Evolutionary conservation across 108 stramenopile genomes (phyloP), one percentile per base, ranked within the genome.

Genomic region (Stephanodiscus triporus): DNA sequence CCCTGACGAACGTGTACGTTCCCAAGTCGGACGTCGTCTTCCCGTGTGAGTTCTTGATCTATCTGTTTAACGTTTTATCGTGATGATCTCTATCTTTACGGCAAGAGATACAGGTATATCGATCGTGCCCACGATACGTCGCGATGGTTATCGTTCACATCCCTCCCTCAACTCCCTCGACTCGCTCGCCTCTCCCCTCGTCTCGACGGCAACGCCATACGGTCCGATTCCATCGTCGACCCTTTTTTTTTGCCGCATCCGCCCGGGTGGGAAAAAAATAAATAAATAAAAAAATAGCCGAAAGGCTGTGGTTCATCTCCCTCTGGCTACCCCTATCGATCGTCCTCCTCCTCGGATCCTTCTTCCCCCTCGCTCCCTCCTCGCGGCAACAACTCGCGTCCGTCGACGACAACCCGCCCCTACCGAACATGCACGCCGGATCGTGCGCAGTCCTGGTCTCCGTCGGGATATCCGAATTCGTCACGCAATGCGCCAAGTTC

Each of bases 401-500:
- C 2, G 11, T 9, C 58, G 9, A 60, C 34, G 63, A 78, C 48
- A 78, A 78, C 63, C 60, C 60, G 1, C 43, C 70, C 6, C 36
- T 74, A 20, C 66, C 78, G 34, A 80, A 85, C 26, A 51, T 87
- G 9, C 79, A 75, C 27, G 77, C 86, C 2, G 84, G 73, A 22
- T 43, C 87, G 32, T 87, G 85, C 56, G 70, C 75, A 30, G 67
- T 91, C 58, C 71, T 78, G 29, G 58, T 80, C 32, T 81, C 89
- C 2, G 70, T 91, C 43, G 91, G 90, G 7, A 58, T 82, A 57
- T 82, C 87, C 23, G 91, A 92, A 66, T 84, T 86, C 9, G 56
- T 72, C 19, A 92, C 90, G 16, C 82, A 89, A 50, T 56, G 83
- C 19, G 59, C 90, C 57, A 95, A 95, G 76, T 57, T 85, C 22